These are phyloP conservation scores for Phytopythium cucurbitacearum DNA, from an alignment of 352 stramenopile genomes.

Conservation along the genomic window DNA sequence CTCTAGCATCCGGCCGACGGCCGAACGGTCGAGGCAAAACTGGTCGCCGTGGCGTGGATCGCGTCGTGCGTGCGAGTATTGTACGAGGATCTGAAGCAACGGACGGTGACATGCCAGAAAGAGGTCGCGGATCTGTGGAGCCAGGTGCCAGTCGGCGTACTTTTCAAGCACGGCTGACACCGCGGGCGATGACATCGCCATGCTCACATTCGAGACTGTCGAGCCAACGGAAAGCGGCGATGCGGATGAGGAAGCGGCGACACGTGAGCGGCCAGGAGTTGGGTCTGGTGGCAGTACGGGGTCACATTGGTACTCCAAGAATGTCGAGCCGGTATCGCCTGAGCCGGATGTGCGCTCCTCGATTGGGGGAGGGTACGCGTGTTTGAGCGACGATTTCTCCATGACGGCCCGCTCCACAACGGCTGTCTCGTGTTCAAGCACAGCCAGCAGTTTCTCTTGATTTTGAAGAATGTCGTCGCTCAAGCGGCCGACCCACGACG, in stretches of 20 bases:
- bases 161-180: slow-evolving; percentile 10
- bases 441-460: slow-evolving; percentile 71
- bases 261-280: neutral
- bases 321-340: slow-evolving; percentile 22
- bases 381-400: slow-evolving; percentile 73
- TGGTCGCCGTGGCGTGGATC: slow-evolving; percentile 34
- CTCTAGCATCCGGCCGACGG: slow-evolving; percentile 44
- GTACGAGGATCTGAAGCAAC: slow-evolving; percentile 44
- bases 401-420: slow-evolving; percentile 76
- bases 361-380: slow-evolving; percentile 36
- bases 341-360: slow-evolving; percentile 7
- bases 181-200: neutral
- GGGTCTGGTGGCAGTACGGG: slow-evolving; percentile 41
- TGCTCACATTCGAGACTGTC: neutral
- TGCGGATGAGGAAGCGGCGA: neutral
- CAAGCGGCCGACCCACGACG: slow-evolving; percentile 48
- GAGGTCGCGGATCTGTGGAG: slow-evolving; percentile 54
- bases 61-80: slow-evolving; percentile 50
- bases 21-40: slow-evolving; percentile 32
- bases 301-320: slow-evolving; percentile 63
- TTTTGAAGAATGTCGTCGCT: slow-evolving; percentile 83
- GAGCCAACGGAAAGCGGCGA: neutral
- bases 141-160: slow-evolving; percentile 49
- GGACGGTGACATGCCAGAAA: slow-evolving; percentile 51
- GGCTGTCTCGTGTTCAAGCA: slow-evolving; percentile 73